Percentiles rank a stretch among this genome's conserved stretches.
Evolutionary conservation across 352 stramenopile genomes (phyloP).

Genomic region (Globisporangium orthogonon): DNA sequence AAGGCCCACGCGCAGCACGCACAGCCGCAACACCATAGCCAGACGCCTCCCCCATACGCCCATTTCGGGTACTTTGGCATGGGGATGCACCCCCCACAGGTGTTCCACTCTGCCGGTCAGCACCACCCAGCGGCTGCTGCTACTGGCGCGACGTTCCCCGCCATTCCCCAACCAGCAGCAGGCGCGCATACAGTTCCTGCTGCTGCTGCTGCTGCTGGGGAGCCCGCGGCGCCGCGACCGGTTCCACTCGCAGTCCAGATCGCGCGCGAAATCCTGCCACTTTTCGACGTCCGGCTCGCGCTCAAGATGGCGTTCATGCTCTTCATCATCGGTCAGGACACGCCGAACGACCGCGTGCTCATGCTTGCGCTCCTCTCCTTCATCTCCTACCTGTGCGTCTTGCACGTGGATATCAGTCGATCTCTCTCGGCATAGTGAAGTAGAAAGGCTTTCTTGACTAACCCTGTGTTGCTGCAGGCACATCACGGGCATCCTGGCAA

Average conservation of each 20-base stretch:
- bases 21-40: neutral
- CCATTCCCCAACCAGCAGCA: neutral
- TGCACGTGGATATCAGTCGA: neutral
- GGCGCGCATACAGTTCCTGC: neutral
- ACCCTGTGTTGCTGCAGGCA: conserved; percentile 22
- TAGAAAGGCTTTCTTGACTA: neutral
- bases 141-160: neutral
- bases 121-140: neutral
- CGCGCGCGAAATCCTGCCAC: conserved; percentile 40
- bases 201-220: conserved; percentile 10
- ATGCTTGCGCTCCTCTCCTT: conserved; percentile 70
- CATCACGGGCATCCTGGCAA: conserved; percentile 78
- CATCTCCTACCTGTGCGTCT: conserved; percentile 56
- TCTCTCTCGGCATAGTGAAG: too few relatives aligned
- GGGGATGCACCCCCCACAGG: conserved; percentile 13
- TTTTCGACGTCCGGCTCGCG: conserved; percentile 71
- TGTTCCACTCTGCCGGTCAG: conserved; percentile 1
- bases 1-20: conserved; percentile 32
- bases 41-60: conserved; percentile 8
- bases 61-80: conserved; percentile 20
- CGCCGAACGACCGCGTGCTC: conserved; percentile 61
- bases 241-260: conserved; percentile 35
- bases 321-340: conserved; percentile 85
- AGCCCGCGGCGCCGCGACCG: conserved; percentile 8
- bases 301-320: conserved; percentile 88